These are phyloP conservation scores for Ogataea wickerhamii DNA, from an alignment of 805 yeast species.

Conservation along the genomic window DNA sequence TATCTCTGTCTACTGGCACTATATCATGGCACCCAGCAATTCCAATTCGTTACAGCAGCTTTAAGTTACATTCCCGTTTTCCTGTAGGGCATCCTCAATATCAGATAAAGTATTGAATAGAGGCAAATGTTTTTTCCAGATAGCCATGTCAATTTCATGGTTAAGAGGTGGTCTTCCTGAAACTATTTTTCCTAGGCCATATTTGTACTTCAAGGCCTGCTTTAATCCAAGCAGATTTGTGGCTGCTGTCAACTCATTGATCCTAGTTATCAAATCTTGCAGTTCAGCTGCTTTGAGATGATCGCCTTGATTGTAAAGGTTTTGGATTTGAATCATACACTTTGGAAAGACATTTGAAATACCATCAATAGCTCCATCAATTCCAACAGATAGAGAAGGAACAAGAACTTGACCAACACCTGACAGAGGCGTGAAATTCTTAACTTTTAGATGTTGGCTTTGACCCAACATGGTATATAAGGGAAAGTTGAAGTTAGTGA, in stretches of 20 bases:
- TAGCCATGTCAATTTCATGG: conserved; percentile 29
- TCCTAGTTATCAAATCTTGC: conserved; percentile 41
- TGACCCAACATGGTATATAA: conserved; percentile 43
- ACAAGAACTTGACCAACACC: conserved; percentile 51
- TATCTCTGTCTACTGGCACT: too few relatives aligned
- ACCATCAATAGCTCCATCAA: conserved; percentile 50
- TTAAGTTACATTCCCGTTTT: not conserved
- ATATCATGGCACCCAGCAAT: too few relatives aligned
- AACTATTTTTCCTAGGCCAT: conserved; percentile 28
- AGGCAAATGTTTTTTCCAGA: conserved; percentile 28
- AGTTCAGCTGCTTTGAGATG: conserved; percentile 37
- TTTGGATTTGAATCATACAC: conserved; percentile 39
- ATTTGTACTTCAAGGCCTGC: conserved; percentile 22
- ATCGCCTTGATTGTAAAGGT: conserved; percentile 38
- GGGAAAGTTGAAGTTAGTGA: conserved; percentile 50
- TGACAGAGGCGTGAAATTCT: conserved; percentile 42
- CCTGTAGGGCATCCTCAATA: conserved; percentile 16
- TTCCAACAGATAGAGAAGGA: conserved; percentile 45
- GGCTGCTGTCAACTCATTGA: conserved; percentile 42
- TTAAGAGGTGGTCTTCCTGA: conserved; percentile 46
- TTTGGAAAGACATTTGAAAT: conserved; percentile 51
- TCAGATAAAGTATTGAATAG: conserved; percentile 10
- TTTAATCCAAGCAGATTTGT: conserved; percentile 32
- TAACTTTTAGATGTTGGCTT: conserved; percentile 35
- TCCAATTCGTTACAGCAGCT: too few relatives aligned